These are phyloP conservation scores for Eucalyptus tenuipes DNA, from an alignment of 345 rosid species.

Conservation along the genomic window DNA sequence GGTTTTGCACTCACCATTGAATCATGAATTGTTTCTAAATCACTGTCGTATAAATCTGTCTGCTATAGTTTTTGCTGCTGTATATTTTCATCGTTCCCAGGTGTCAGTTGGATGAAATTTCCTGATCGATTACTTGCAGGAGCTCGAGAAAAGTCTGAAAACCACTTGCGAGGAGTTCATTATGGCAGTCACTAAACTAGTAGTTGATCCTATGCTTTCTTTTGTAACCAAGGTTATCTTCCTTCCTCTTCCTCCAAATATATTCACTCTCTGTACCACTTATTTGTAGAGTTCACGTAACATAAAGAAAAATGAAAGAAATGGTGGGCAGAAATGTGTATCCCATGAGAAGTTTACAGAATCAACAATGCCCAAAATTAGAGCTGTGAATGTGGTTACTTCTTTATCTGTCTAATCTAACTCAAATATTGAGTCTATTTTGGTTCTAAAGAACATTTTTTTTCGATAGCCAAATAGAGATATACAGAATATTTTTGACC, in stretches of 20 bases:
- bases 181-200: constrained; percentile 87
- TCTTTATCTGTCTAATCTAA: neutral
- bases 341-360: neutral
- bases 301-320: neutral
- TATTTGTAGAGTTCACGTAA: neutral
- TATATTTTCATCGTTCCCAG: neutral
- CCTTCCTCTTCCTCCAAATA: neutral
- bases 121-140: constrained; percentile 32
- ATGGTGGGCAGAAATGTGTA: neutral
- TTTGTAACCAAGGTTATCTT: constrained; percentile 82
- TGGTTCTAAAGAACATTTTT: neutral
- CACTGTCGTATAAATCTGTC: neutral
- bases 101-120: neutral
- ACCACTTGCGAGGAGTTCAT: constrained; percentile 98
- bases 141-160: constrained; percentile 89
- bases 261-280: neutral
- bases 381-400: neutral
- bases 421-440: neutral
- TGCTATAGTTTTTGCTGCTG: neutral
- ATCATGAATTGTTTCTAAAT: neutral
- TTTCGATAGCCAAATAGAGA: neutral
- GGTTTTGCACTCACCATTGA: neutral
- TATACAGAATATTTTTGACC: neutral
- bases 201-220: constrained; percentile 98
- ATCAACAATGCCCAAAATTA: neutral